Conservation (phyloP, 2,329 filamentous ascomycete species). For the Blumeria graminis region DNA sequence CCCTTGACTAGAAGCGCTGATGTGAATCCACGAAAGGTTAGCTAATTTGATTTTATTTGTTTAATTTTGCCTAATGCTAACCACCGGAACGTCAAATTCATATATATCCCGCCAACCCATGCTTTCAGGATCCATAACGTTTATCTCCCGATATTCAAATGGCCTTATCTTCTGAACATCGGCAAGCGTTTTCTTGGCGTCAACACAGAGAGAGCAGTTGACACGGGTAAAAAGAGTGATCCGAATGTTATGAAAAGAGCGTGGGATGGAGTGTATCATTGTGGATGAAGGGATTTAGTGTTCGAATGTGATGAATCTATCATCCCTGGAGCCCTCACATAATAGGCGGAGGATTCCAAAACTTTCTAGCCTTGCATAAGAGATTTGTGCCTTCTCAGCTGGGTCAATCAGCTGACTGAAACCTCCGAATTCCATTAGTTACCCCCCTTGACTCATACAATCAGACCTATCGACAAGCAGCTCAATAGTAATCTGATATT, state of each 20-base stretch:
- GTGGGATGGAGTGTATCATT: conserved; percentile 3
- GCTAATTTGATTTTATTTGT: background rate
- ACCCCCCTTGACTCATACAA: no score
- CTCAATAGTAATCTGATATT: no score
- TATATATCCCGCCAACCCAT: conserved; percentile 49
- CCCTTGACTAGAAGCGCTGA: conserved; percentile 30
- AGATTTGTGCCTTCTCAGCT: no score
- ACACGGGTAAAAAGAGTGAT: conserved; percentile 55
- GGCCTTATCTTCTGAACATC: conserved; percentile 41
- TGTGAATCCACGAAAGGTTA: conserved; percentile 22
- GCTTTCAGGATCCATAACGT: conserved; percentile 39
- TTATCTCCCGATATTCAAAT: conserved; percentile 43
- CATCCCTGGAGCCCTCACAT: no score
- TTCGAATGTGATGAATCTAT: no score
- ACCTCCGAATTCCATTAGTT: no score
- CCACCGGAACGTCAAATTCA: conserved; percentile 63
- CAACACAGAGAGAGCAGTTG: conserved; percentile 45
- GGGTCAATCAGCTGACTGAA: no score
- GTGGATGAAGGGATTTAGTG: conserved; percentile 25
- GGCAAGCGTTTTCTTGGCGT: conserved; percentile 43
- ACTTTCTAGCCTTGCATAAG: no score
- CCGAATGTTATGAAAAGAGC: conserved; percentile 27
- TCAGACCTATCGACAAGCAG: no score
- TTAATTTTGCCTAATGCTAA: conserved; percentile 15
- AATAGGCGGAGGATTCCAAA: no score